Evolutionary conservation across 2,329 filamentous ascomycete species (phyloP), one percentile per base, ranked within the genome.

Genomic region (Fusarium veterinarium): DNA sequence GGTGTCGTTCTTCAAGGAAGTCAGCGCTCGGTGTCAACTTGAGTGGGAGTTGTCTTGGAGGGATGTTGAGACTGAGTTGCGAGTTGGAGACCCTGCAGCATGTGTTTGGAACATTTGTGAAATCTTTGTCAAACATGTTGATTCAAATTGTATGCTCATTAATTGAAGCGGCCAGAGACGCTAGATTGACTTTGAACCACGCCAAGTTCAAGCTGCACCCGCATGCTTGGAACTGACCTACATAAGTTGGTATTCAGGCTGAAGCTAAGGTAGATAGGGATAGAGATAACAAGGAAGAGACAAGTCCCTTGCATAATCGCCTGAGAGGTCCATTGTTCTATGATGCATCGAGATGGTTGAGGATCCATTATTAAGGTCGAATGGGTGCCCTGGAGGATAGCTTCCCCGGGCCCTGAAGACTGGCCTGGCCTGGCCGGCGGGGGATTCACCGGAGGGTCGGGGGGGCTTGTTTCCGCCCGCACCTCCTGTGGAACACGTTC

Each of bases 221-320:
- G 28, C 46, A 48, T 40, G 48, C 35, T 35, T 28, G 55, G 38
- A 61, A 51, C 52, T 65, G 56, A 72, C 44, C 19, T 55, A 60
- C 44, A 44, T 40, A 17, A 44, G 41, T 55, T 46, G 33, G 53
- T 51, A 69, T 40, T 61, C 60, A 56, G 53, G 35, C 37, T 57
- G 58, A 48, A 51, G 40, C 31, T 45, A 40, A 38, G 42, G n/a
- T 31, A n/a, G 13, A n/a, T 60, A 40, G 20, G 16, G 23, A 58
- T 31, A 51, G 31, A 11, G 55, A 58, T 58, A 68, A 23, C 56
- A 70, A 58, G 61, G 31, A n/a, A 37, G 19, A 28, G 20, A 25
- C 25, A 17, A 40, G 46, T 64, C 25, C 63, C 63, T 60, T 74
- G 59, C 59, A 62, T 63, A 62, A 38, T 59, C 33, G 56, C 56